Percentiles rank a stretch among this genome's conserved stretches.
Conservation (phyloP, 1,284 basidiomycete species). For the Takashimella tepidaria region DNA sequence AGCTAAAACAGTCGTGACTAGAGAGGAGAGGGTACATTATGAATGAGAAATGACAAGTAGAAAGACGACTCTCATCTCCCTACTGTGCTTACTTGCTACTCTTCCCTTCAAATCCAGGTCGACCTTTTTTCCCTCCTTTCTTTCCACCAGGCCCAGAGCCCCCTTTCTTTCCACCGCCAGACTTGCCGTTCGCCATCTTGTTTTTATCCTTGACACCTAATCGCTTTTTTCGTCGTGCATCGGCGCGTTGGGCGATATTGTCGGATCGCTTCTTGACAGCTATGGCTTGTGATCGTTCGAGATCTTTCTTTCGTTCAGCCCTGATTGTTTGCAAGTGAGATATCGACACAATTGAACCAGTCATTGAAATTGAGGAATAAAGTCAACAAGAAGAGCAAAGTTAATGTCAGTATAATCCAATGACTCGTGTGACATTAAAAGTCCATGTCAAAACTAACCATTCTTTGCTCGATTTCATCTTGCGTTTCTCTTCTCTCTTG, state of each 20-base stretch:
- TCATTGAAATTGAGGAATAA: too few relatives aligned
- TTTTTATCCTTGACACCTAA: constrained; percentile 57
- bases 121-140: constrained; percentile 1
- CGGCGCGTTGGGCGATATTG: constrained; percentile 76
- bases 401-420: too few relatives aligned
- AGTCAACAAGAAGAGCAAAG: too few relatives aligned
- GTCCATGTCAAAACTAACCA: constrained; percentile 58
- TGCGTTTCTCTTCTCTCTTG: constrained; percentile 84
- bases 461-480: constrained; percentile 69
- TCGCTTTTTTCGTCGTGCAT: constrained; percentile 69
- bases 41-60: too few relatives aligned
- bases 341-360: too few relatives aligned
- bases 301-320: constrained; percentile 75
- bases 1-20: too few relatives aligned
- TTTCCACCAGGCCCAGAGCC: constrained; percentile 7
- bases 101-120: constrained; percentile 39
- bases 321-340: constrained; percentile 54
- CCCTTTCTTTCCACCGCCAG: constrained; percentile 5
- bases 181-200: constrained; percentile 18
- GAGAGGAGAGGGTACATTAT: too few relatives aligned
- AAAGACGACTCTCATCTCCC: too few relatives aligned
- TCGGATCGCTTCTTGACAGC: constrained; percentile 81
- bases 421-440: too few relatives aligned
- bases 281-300: constrained; percentile 66
- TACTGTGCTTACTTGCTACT: too few relatives aligned